Evolutionary conservation across 176 grass and related monocot species (phyloP).

Genomic region (Melocanna baccifera): DNA sequence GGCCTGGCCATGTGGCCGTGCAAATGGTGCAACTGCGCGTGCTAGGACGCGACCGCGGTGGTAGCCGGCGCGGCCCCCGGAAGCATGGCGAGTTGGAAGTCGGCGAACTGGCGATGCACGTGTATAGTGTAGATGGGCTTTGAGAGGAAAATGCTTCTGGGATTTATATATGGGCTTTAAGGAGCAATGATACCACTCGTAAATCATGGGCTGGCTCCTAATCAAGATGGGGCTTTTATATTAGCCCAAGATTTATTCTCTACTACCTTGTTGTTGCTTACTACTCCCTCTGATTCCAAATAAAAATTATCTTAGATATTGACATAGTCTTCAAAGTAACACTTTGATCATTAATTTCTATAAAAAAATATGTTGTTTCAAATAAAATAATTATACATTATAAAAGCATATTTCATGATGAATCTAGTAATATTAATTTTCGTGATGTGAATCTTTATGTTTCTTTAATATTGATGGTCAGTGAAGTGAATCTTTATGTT

Average conservation of each 20-base stretch:
- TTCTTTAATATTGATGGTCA: too few relatives aligned
- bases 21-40: not conserved
- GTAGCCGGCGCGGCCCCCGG: not conserved
- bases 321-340: too few relatives aligned
- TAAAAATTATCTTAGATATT: too few relatives aligned
- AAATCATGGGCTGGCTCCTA: not conserved
- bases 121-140: not conserved
- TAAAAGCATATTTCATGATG: too few relatives aligned
- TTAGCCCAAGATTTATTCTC: not conserved
- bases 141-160: not conserved
- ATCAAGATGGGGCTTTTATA: not conserved
- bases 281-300: too few relatives aligned
- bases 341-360: too few relatives aligned
- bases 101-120: not conserved
- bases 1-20: constrained; percentile 23
- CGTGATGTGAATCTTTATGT: too few relatives aligned
- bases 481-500: too few relatives aligned
- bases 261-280: not conserved
- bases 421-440: too few relatives aligned
- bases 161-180: not conserved
- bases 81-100: not conserved
- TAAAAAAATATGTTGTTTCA: too few relatives aligned
- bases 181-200: not conserved
- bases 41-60: not conserved
- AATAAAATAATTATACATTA: too few relatives aligned